phyloP scores from a whole-genome alignment of 768 basidiomycete genomes.

The Mycena maculata region DNA sequence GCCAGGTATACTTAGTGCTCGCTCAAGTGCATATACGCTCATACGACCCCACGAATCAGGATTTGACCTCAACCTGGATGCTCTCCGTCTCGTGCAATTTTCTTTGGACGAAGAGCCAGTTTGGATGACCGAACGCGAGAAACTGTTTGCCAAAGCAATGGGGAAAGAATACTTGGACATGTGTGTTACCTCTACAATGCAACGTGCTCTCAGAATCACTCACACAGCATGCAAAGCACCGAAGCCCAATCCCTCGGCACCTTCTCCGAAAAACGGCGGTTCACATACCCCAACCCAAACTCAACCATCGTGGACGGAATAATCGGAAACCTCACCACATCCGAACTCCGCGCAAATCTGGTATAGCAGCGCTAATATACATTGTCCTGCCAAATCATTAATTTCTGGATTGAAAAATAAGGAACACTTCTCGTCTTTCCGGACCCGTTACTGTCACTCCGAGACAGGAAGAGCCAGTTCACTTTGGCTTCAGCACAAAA shows the following conservation, averaged over 20 bases:
- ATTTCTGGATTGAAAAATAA: no score
- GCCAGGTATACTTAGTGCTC: no score
- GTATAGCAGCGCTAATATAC: no score
- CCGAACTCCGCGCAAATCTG: neutral
- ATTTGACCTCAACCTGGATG: constrained; percentile 23
- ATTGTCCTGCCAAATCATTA: no score
- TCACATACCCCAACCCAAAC: neutral
- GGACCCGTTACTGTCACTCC: constrained; percentile 38
- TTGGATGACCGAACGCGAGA: constrained; percentile 36
- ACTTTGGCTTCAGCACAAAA: constrained; percentile 35
- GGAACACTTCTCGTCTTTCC: constrained; percentile 32
- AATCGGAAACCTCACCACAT: neutral
- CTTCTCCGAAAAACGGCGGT: no score
- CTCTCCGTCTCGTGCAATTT: constrained; percentile 34
- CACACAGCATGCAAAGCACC: no score
- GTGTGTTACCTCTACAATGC: constrained; percentile 10
- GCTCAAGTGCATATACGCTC: no score
- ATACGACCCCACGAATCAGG: neutral
- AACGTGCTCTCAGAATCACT: neutral
- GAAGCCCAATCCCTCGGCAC: no score
- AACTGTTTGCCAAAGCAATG: constrained; percentile 28
- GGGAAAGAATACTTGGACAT: constrained; percentile 33
- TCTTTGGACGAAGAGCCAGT: constrained; percentile 1
- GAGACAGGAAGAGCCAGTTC: constrained; percentile 38
- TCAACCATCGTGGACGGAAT: neutral